Percentiles rank a stretch among this genome's conserved stretches.
Evolutionary conservation across 129 eudicot species (phyloP).

Genomic region (Tanacetum coccineum): DNA sequence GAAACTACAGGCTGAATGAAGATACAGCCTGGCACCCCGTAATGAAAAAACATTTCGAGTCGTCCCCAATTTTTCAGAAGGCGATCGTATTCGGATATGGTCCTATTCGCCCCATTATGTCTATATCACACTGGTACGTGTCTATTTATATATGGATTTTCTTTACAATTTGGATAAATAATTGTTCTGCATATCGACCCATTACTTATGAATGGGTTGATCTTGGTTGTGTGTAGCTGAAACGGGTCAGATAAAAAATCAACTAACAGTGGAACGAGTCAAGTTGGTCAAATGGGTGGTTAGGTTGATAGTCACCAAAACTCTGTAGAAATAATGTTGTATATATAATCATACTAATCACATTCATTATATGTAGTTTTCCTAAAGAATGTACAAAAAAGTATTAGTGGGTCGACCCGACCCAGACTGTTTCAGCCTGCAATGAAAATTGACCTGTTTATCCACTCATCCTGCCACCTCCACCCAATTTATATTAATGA

Average conservation of each 20-base stretch:
- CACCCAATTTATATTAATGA: background rate
- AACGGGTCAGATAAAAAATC: background rate
- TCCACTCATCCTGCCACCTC: constrained; percentile 10
- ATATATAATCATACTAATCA: background rate
- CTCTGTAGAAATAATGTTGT: background rate
- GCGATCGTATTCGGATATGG: constrained; percentile 76
- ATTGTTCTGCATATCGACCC: constrained; percentile 10
- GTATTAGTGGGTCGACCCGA: constrained; percentile 4
- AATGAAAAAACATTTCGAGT: constrained; percentile 45
- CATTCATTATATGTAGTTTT: background rate
- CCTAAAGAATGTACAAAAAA: background rate
- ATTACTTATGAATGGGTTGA: background rate
- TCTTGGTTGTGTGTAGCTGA: constrained; percentile 11
- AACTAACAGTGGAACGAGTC: background rate
- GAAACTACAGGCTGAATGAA: constrained; percentile 55
- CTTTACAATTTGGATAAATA: too few relatives aligned
- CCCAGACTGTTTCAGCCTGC: background rate
- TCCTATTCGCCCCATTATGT: constrained; percentile 81
- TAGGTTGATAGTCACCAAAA: too few relatives aligned
- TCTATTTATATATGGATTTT: background rate
- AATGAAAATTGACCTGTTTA: too few relatives aligned
- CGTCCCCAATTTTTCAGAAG: constrained; percentile 46
- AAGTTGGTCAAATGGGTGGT: background rate
- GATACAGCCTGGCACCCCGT: constrained; percentile 99
- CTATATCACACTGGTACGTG: constrained; percentile 86